These are phyloP conservation scores for Sextonia rubra DNA, from an alignment of 164 flowering plant species.

Conservation along the genomic window DNA sequence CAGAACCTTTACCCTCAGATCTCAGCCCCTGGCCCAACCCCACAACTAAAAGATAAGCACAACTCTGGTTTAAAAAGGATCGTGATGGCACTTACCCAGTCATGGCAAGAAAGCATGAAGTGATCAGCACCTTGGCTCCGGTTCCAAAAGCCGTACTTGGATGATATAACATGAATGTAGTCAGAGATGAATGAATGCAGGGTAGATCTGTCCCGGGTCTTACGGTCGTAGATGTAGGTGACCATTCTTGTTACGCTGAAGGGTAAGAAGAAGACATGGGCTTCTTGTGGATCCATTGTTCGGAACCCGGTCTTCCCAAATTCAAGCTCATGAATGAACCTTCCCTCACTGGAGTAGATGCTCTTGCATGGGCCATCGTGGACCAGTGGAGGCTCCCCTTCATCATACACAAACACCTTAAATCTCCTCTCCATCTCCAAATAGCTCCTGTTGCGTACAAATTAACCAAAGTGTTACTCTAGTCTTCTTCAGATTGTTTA, in stretches of 20 bases:
- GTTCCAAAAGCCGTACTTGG: constrained; percentile 19
- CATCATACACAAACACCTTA: constrained; percentile 18
- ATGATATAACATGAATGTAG: constrained; percentile 14
- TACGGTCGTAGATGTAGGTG: constrained; percentile 14
- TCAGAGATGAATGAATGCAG: constrained; percentile 12
- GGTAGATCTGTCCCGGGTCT: constrained; percentile 9
- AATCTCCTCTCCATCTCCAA: constrained; percentile 20
- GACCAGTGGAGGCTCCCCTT: constrained; percentile 22
- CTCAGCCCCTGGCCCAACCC: too few species aligned
- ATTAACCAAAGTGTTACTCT: not conserved
- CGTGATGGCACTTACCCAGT: constrained; percentile 12
- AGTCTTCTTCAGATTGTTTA: not conserved
- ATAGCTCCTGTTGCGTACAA: constrained; percentile 12
- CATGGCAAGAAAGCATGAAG: constrained; percentile 24
- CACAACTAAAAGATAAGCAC: too few species aligned
- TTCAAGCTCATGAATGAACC: constrained; percentile 21
- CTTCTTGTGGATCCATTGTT: constrained; percentile 5
- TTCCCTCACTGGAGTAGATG: constrained; percentile 19
- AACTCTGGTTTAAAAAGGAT: not conserved
- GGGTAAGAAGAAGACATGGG: constrained; percentile 21
- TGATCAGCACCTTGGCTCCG: constrained; percentile 18
- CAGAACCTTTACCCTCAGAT: too few species aligned
- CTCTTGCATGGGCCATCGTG: constrained; percentile 24
- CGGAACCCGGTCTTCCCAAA: constrained; percentile 11
- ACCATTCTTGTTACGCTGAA: constrained; percentile 18